A percentile compares a stretch with the other conserved stretches of the same genome.
These are phyloP conservation scores for Chamaecrista fasciculata DNA, from an alignment of 306 rosid species.

Conservation along the genomic window DNA sequence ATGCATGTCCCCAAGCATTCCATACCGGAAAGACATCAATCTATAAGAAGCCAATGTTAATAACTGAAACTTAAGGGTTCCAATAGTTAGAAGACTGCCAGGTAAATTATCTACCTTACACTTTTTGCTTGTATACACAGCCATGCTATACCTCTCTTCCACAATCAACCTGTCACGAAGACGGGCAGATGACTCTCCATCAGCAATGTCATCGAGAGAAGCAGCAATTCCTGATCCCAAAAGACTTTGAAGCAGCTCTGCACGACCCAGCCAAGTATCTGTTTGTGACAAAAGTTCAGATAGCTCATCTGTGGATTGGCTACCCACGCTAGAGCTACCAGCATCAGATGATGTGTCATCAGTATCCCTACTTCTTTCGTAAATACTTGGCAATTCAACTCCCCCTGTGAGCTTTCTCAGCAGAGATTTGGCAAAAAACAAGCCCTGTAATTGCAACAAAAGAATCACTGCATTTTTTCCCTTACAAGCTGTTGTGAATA, in stretches of 20 bases:
- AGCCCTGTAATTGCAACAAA: constrained; percentile 61
- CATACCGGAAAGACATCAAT: constrained; percentile 97
- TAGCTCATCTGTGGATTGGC: constrained; percentile 88
- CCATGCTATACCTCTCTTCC: constrained; percentile 96
- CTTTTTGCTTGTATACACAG: constrained; percentile 93
- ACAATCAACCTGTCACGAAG: constrained; percentile 91
- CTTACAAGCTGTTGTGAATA: no score
- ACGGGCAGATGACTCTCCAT: constrained; percentile 80
- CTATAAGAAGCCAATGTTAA: constrained; percentile 47
- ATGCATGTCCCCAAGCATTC: constrained; percentile 99
- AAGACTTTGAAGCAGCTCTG: constrained; percentile 96
- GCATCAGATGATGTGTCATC: constrained; percentile 95
- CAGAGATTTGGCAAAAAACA: constrained; percentile 75
- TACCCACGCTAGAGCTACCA: constrained; percentile 92
- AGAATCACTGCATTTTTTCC: constrained; percentile 12
- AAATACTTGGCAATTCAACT: constrained; percentile 57
- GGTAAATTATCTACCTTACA: constrained; percentile 69
- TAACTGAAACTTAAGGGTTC: constrained; percentile 25
- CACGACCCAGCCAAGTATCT: constrained; percentile 85
- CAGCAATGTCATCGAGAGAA: constrained; percentile 93
- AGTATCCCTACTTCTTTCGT: constrained; percentile 79
- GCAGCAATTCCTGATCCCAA: constrained; percentile 97
- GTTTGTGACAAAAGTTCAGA: constrained; percentile 75
- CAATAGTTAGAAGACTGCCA: constrained; percentile 13
- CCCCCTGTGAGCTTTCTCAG: constrained; percentile 82